These are phyloP conservation scores for Argentina anserina DNA, from an alignment of 306 rosid genomes.

Conservation along the genomic window DNA sequence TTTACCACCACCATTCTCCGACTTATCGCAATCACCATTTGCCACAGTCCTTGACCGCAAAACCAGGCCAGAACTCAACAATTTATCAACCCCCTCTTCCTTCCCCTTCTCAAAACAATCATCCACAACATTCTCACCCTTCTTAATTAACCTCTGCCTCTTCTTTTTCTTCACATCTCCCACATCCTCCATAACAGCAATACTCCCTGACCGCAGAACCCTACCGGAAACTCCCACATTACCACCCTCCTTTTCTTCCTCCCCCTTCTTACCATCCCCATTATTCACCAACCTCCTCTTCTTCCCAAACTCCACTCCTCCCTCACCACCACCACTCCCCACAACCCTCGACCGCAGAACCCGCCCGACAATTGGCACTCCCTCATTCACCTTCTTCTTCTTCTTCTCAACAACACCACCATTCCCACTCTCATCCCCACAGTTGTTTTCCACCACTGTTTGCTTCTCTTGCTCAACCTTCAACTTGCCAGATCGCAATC, in stretches of 20 bases:
- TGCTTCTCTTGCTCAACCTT: slow-evolving; percentile 20
- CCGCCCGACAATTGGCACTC: background rate
- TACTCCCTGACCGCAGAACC: slow-evolving; percentile 53
- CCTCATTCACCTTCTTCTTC: background rate
- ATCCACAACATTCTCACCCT: slow-evolving; percentile 12
- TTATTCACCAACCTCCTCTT: slow-evolving; percentile 27
- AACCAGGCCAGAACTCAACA: slow-evolving; percentile 21
- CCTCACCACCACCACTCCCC: slow-evolving; percentile 15
- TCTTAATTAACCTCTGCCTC: slow-evolving; percentile 27
- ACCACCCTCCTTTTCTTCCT: slow-evolving; percentile 29
- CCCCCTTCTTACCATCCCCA: slow-evolving; percentile 21
- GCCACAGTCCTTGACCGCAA: background rate
- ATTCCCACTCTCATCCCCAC: slow-evolving; percentile 9
- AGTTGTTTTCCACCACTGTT: slow-evolving; percentile 18
- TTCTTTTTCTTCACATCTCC: slow-evolving; percentile 35
- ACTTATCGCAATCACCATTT: background rate
- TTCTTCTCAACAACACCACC: background rate
- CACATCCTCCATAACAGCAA: slow-evolving; percentile 33
- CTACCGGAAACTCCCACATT: slow-evolving; percentile 32
- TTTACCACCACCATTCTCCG: background rate
- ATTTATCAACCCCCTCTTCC: slow-evolving; percentile 25
- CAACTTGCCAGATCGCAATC: slow-evolving; percentile 53
- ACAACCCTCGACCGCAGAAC: background rate
- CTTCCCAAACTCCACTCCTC: slow-evolving; percentile 32
- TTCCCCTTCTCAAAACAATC: slow-evolving; percentile 26